Evolutionary conservation across 345 rosid species (phyloP), one percentile per base, ranked within the genome.

Genomic region (Eucalyptus cloeziana): DNA sequence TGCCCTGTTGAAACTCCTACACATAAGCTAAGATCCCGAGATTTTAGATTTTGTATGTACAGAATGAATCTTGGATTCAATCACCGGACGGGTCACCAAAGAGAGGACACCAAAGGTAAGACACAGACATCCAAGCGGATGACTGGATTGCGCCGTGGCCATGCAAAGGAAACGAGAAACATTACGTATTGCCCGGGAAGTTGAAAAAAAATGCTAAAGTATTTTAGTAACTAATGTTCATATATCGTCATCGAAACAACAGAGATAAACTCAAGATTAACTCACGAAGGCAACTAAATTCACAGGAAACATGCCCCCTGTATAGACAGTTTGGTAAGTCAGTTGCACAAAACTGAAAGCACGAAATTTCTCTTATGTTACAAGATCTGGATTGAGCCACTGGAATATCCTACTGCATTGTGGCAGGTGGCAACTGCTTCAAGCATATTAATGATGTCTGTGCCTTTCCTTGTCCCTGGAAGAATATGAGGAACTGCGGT

Each of bases 401-500:
- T 6, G 15, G 83, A 22, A 71, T 11, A 76, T 76, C 47, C 85
- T 0, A 22, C 85, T 40, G 14, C 24, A 76, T 11, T 76, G 27
- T 37, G 85, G 85, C 85, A 76, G 30, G 25, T 40, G 88, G 24
- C 45, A 80, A 80, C 69, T 40, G 90, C 50, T 87, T 89, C 89
- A 89, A 17, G 93, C 58, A 88, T 89, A 89, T 24, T 88, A 92
- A 49, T 93, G 94, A 90, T 94, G 96, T 76, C 95, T 91, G 83
- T 92, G 92, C 31, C 96, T 93, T 87, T 94, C 96, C 91, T 95
- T 95, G 67, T 95, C 97, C 92, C 96, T 93, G 16, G 95, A 96
- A 15, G 95, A 92, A 89, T 94, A 92, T 4, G 95, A 93, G 37
- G 95, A 94, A 85, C 95, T 87, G 89, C 91, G 91, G 91, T 94